Conservation (phyloP, 768 basidiomycete species). For the Mycena floridula region DNA sequence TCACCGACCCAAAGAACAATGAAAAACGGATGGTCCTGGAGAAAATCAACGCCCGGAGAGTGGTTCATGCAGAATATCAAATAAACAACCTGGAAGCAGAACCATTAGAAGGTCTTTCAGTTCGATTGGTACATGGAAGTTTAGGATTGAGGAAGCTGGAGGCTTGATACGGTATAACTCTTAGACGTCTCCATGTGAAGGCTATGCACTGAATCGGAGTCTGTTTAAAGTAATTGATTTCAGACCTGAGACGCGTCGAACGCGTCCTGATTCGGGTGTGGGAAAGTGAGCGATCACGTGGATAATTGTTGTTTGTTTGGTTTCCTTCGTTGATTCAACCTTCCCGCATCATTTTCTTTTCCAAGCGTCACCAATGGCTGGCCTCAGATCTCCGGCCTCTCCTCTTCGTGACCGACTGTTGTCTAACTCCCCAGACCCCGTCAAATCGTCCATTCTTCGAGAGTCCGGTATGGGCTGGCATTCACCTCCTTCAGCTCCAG, state of each 20-base stretch:
- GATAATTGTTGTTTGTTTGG: too few relatives aligned
- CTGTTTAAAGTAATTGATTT: too few relatives aligned
- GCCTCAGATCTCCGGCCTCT: conserved; percentile 27
- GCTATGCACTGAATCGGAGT: too few relatives aligned
- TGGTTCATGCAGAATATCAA: conserved; percentile 63
- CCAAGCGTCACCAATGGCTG: conserved; percentile 2
- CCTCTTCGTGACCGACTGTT: conserved; percentile 55
- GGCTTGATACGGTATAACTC: too few relatives aligned
- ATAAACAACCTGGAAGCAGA: conserved; percentile 68
- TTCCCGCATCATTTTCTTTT: not conserved
- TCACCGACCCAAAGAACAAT: conserved; percentile 4
- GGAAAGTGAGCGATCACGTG: too few relatives aligned
- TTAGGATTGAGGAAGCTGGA: conserved; percentile 45
- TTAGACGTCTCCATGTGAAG: too few relatives aligned
- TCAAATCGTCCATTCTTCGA: conserved; percentile 56
- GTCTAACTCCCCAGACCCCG: conserved; percentile 57
- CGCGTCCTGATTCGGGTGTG: too few relatives aligned
- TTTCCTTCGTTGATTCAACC: too few relatives aligned
- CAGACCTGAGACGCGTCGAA: too few relatives aligned
- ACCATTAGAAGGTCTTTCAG: conserved; percentile 50
- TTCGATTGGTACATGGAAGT: conserved; percentile 46
- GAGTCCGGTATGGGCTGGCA: conserved; percentile 63
- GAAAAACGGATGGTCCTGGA: conserved; percentile 47
- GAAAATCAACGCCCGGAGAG: conserved; percentile 64
- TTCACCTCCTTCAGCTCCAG: conserved; percentile 31